Conservation (phyloP, 352 stramenopile genomes). For the Pythium sukuiense region DNA sequence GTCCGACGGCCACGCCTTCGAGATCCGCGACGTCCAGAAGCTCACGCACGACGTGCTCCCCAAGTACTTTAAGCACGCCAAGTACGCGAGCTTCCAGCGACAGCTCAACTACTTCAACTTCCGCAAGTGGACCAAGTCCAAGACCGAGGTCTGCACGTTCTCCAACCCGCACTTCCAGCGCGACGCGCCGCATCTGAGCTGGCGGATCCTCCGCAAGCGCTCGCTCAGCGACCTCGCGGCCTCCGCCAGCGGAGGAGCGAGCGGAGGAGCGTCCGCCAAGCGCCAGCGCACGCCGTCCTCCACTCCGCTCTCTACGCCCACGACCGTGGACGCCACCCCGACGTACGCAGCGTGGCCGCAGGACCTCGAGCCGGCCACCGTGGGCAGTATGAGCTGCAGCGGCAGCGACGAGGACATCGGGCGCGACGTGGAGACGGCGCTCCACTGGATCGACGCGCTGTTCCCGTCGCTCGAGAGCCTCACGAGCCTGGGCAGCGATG, state of each 20-base stretch:
- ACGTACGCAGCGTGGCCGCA: constrained; percentile 6
- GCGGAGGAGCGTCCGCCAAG: neutral
- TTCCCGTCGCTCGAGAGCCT: constrained; percentile 54
- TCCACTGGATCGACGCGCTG: constrained; percentile 66
- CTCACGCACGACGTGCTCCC: constrained; percentile 58
- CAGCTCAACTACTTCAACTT: constrained; percentile 96
- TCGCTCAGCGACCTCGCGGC: neutral
- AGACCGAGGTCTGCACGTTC: constrained; percentile 76
- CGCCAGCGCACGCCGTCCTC: neutral
- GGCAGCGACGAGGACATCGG: constrained; percentile 19
- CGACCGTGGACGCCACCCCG: constrained; percentile 14
- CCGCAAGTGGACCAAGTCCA: constrained; percentile 88
- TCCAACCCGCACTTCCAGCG: constrained; percentile 68
- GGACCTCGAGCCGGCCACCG: neutral
- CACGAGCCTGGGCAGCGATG: constrained; percentile 8
- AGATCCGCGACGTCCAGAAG: constrained; percentile 37
- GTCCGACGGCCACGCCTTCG: constrained; percentile 32
- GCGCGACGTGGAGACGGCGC: neutral
- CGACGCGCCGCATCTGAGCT: constrained; percentile 51
- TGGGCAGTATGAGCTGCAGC: neutral
- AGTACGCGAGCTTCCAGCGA: constrained; percentile 93
- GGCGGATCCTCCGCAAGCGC: constrained; percentile 60
- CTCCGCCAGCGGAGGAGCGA: neutral
- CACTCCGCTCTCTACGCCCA: neutral
- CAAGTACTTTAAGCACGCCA: constrained; percentile 94